Evolutionary conservation across 1,284 basidiomycete genomes (phyloP), one percentile per base, ranked within the genome.

Genomic region (Phellopilus nigrolimitatus): DNA sequence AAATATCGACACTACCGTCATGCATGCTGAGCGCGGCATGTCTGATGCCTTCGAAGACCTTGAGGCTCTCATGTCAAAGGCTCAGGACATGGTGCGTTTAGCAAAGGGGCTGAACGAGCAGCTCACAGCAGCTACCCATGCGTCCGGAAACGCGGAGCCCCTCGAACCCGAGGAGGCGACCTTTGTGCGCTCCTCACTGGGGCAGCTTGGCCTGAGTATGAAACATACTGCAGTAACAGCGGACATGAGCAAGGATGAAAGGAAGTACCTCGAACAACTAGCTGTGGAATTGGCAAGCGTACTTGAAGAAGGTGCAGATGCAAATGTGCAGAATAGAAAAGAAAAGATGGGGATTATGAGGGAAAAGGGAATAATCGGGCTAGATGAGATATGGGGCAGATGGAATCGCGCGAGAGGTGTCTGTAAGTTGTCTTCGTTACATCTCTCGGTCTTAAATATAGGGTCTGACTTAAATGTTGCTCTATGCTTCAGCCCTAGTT

Each of bases 321-420:
- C 28, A 58, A 41, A 54, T 54, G 42, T 59, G 63, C 34, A 56
- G 56, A 31, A 62, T 60, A 51, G 65, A 68, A 62, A 65, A 56
- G 57, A 49, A 54, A 59, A 63, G 19, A 64, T 63, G 0, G 80
- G 84, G 8, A 71, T 86, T 60, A 84, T 88, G 84, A 73, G 72
- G 55, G 70, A 73, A 30, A 75, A 85, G 38, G 93, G 91, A 0
- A 78, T 98, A 13, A 76, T 97, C 19, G 90, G 87, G 0, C 71
- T 98, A 15, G 95, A 99, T 65, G 94, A 97, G 66, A 88, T 93
- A 0, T 99, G 95, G 95, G 93, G 93, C 38, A 80, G 90, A 1
- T 99, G 95, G 95, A 98, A 98, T 67, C 84, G 95, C 47, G 93
- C 92, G 1, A 73, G 95, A 53, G 95, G 95, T 45, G 87, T 97